Conservation (phyloP, 768 basidiomycete genomes). For the Boletus eberwhitei region DNA sequence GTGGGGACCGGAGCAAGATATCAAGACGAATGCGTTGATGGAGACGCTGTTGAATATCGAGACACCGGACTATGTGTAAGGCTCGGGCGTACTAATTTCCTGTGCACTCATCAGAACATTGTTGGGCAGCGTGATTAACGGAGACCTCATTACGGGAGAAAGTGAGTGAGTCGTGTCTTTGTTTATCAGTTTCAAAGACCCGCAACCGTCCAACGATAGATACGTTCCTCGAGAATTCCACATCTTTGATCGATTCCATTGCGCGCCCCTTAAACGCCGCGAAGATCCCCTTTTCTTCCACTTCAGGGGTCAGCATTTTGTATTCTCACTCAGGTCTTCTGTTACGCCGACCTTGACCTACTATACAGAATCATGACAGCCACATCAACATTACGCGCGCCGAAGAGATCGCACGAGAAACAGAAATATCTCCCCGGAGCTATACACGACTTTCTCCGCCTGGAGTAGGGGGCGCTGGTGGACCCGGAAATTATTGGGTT, state of each 20-base stretch:
- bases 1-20: slow-evolving; percentile 68
- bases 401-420: slow-evolving; percentile 64
- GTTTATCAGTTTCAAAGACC: not conserved
- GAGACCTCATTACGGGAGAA: slow-evolving; percentile 73
- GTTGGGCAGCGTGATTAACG: slow-evolving; percentile 57
- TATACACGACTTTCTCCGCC: slow-evolving; percentile 61
- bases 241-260: slow-evolving; percentile 60
- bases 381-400: slow-evolving; percentile 67
- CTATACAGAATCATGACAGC: slow-evolving; percentile 73
- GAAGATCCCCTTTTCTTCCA: slow-evolving; percentile 62
- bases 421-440: slow-evolving; percentile 48
- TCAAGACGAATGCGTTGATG: slow-evolving; percentile 60
- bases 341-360: not conserved
- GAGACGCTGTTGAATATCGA: slow-evolving; percentile 52
- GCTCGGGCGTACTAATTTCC: not conserved
- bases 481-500: slow-evolving; percentile 76
- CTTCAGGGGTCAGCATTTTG: slow-evolving; percentile 54
- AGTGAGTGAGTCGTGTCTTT: slow-evolving; percentile 32
- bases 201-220: slow-evolving; percentile 35
- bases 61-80: slow-evolving; percentile 68
- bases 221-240: slow-evolving; percentile 65
- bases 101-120: not conserved
- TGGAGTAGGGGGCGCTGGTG: slow-evolving; percentile 60
- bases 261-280: slow-evolving; percentile 56
- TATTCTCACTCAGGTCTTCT: not conserved